Conservation (phyloP, 768 basidiomycete species). For the Xanthoconium stramineum region DNA sequence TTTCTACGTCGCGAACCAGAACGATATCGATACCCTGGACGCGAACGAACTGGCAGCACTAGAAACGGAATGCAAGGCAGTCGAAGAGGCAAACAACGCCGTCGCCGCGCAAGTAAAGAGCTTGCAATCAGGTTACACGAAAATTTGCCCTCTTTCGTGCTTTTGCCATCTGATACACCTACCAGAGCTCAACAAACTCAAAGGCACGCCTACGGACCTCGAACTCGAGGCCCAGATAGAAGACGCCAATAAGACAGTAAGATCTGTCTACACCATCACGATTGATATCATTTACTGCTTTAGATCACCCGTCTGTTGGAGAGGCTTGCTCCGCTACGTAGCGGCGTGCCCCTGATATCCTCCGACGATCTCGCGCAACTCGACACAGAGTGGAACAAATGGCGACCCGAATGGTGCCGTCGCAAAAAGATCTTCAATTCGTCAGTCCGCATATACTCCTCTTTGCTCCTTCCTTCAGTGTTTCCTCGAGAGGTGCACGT, state of each 20-base stretch:
- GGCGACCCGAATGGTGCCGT: slow-evolving; percentile 78
- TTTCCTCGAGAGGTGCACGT: neutral
- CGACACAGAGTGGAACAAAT: slow-evolving; percentile 72
- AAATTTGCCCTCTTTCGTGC: no score
- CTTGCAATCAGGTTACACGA: slow-evolving; percentile 27
- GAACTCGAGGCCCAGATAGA: slow-evolving; percentile 58
- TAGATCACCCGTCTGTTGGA: slow-evolving; percentile 49
- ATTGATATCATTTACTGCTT: slow-evolving; percentile 1
- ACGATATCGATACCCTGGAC: slow-evolving; percentile 62
- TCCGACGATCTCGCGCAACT: slow-evolving; percentile 65
- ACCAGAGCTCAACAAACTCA: slow-evolving; percentile 64
- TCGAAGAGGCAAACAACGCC: slow-evolving; percentile 59
- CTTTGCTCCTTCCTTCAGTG: neutral
- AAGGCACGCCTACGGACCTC: slow-evolving; percentile 62
- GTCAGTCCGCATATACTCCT: slow-evolving; percentile 22
- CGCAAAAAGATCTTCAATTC: slow-evolving; percentile 66
- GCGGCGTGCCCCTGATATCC: slow-evolving; percentile 61
- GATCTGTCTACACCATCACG: slow-evolving; percentile 18
- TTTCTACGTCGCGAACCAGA: slow-evolving; percentile 85
- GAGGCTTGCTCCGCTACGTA: slow-evolving; percentile 62
- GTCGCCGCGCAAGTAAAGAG: slow-evolving; percentile 50
- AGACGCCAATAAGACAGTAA: slow-evolving; percentile 52
- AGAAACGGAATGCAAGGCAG: slow-evolving; percentile 52
- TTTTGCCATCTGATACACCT: slow-evolving; percentile 9
- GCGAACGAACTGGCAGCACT: slow-evolving; percentile 58